Percentiles rank a stretch among this genome's conserved stretches.
Evolutionary conservation across 768 basidiomycete species (phyloP).

Genomic region (Pleurotus giganteus): DNA sequence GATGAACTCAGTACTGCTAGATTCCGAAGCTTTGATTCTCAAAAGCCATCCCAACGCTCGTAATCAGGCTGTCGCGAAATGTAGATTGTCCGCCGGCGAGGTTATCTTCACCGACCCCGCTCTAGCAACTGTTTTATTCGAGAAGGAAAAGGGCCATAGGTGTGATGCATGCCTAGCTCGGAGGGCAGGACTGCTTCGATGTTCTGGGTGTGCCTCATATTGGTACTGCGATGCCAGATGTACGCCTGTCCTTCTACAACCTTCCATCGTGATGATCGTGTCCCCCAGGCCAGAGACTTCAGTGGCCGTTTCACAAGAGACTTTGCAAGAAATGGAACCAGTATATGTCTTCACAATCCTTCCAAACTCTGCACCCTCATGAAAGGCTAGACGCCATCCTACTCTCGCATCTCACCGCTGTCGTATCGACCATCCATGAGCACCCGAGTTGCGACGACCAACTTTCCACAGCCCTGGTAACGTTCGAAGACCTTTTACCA

Average conservation of each 20-base stretch:
- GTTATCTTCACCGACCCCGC: conserved; percentile 43
- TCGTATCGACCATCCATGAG: conserved; percentile 15
- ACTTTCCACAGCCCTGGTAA: conserved; percentile 8
- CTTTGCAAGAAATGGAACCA: conserved; percentile 61
- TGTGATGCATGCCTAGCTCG: conserved; percentile 61
- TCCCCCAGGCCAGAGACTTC: conserved; percentile 57
- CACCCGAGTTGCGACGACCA: not conserved
- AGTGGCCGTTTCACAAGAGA: conserved; percentile 70
- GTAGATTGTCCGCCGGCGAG: conserved; percentile 41
- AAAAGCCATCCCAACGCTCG: conserved; percentile 47
- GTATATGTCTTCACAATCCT: conserved; percentile 44
- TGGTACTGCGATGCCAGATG: conserved; percentile 73
- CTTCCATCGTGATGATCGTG: conserved; percentile 5
- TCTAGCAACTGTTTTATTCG: conserved; percentile 48
- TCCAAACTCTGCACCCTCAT: conserved; percentile 47
- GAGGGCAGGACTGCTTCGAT: conserved; percentile 43
- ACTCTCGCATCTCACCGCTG: conserved; percentile 60
- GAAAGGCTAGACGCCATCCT: conserved; percentile 62
- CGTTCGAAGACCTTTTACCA: conserved; percentile 46
- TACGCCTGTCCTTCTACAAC: conserved; percentile 28
- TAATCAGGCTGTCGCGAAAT: conserved; percentile 45
- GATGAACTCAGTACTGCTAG: not conserved
- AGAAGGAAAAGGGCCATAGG: conserved; percentile 55
- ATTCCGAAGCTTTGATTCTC: conserved; percentile 25
- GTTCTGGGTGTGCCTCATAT: conserved; percentile 65